A percentile compares a stretch with the other conserved stretches of the same genome.
These are phyloP conservation scores for Solanum sejunctum DNA, from an alignment of 257 asterid species.

Conservation along the genomic window DNA sequence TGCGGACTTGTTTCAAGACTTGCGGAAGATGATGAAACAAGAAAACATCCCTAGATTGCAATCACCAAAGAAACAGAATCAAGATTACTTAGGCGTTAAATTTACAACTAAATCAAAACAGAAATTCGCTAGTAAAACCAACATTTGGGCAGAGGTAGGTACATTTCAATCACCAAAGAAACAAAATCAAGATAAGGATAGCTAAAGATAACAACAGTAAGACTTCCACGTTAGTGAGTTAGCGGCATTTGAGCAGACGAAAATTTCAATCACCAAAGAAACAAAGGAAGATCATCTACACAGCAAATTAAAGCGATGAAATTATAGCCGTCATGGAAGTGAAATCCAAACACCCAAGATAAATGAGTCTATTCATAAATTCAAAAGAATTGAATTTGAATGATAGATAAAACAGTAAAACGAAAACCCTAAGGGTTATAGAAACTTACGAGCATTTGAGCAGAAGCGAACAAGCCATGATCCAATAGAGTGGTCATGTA, in stretches of 20 bases:
- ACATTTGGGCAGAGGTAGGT: conserved; percentile 54
- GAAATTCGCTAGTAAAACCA: background rate
- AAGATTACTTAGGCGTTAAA: background rate
- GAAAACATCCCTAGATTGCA: conserved; percentile 64
- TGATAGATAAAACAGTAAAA: background rate
- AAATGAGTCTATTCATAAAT: background rate
- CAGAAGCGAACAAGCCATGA: conserved; percentile 74
- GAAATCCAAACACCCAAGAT: conserved; percentile 1
- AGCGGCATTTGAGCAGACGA: conserved; percentile 72
- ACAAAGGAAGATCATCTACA: background rate
- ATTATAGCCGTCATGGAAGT: conserved; percentile 16
- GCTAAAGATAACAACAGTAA: background rate
- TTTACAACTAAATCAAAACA: background rate
- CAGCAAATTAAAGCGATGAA: background rate
- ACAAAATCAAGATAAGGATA: background rate
- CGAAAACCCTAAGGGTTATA: background rate
- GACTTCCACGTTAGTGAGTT: background rate
- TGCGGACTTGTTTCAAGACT: conserved; percentile 70
- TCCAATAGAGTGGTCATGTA: conserved; percentile 60
- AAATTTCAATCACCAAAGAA: conserved; percentile 5
- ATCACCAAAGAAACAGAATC: background rate
- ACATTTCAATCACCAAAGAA: conserved; percentile 2
- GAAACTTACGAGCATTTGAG: conserved; percentile 63
- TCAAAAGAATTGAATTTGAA: background rate
- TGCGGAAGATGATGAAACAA: conserved; percentile 60